Base-by-base conservation (phyloP, 192 early-diverging fungal species). In the Coemansia furcata region DNA sequence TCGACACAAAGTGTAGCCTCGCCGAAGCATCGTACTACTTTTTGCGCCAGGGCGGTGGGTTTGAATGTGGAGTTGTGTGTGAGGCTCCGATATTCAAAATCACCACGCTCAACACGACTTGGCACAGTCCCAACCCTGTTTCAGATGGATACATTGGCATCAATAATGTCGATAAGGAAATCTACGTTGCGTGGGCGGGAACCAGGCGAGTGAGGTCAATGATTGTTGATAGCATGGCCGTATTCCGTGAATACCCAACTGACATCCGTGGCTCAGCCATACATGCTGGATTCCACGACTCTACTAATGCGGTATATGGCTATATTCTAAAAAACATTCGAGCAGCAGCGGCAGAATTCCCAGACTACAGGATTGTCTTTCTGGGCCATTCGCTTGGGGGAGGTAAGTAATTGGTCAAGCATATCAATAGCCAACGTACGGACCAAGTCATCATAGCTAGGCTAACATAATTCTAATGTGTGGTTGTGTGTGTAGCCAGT, bases 101-200 rank as follows among this genome's bases (percentile, higher is more conserved):
- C 19, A 49, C 47, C 1, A 37, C 29, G 3, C 49, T 82, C 30
- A 82, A 82, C 33, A 82, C 80, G 0, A 82, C 80, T 7, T 82
- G 80, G 80, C 80, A 82, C 58, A 77, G 69, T 36, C 74, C 80
- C 2, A 73, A 71, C 14, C 80, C 80, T 0, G 68, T 74, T 1
- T 82, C 80, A 1, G 80, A 82, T 40, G 80, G 80, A 4, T 82
- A 71, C 38, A 70, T 82, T 39, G 80, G 64, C 21, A 64, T 77
- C 21, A 82, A 70, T 40, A 14, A 58, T 3, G 47, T 59, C 0
- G 63, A 77, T 12, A 82, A 74, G 38, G 80, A 82, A 62, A 71
- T 82, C 19, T 82, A 82, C n/a, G 66, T 82, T 52, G 64, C 65
- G 4, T 82, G 80, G 80, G 65, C 80, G 1, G 80, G 80, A 35